These are phyloP conservation scores for Globisporangium ultimum DNA, from an alignment of 352 stramenopile genomes.

Conservation along the genomic window DNA sequence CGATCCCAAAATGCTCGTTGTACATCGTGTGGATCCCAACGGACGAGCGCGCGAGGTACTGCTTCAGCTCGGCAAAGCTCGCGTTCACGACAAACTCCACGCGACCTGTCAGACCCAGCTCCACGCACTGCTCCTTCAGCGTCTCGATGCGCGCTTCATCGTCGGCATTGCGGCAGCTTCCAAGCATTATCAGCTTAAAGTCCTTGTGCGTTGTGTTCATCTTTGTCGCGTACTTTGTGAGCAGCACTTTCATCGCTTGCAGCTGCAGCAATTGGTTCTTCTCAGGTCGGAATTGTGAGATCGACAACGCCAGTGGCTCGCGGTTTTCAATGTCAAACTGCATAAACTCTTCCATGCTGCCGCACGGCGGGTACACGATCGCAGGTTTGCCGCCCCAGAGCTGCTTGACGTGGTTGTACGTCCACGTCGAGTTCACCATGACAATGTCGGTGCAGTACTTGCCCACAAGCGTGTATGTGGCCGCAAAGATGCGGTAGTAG, in stretches of 20 bases:
- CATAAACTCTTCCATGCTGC: slow-evolving; percentile 82
- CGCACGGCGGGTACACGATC: slow-evolving; percentile 96
- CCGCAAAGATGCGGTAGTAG: slow-evolving; percentile 95
- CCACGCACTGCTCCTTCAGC: slow-evolving; percentile 73
- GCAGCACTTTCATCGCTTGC: slow-evolving; percentile 72
- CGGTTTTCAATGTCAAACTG: slow-evolving; percentile 51
- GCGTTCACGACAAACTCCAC: slow-evolving; percentile 96
- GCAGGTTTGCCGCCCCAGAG: slow-evolving; percentile 86
- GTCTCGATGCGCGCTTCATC: slow-evolving; percentile 89
- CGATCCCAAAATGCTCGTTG: slow-evolving; percentile 99
- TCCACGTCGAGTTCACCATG: slow-evolving; percentile 99
- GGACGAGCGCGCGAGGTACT: slow-evolving; percentile 76
- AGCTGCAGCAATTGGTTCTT: slow-evolving; percentile 98
- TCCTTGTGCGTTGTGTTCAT: slow-evolving; percentile 41
- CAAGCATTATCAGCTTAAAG: slow-evolving; percentile 94
- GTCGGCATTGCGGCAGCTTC: slow-evolving; percentile 93
- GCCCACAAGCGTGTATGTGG: slow-evolving; percentile 88
- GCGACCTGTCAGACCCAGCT: slow-evolving; percentile 67
- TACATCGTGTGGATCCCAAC: slow-evolving; percentile 99
- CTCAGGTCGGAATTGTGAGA: slow-evolving; percentile 98
- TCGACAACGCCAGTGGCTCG: slow-evolving; percentile 88
- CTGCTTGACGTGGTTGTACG: slow-evolving; percentile 91
- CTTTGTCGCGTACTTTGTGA: slow-evolving; percentile 39
- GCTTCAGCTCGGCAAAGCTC: slow-evolving; percentile 90
- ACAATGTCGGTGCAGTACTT: slow-evolving; percentile 83